These are phyloP conservation scores for Fusarium sp. DNA, from an alignment of 2,329 filamentous ascomycete species.

Conservation along the genomic window DNA sequence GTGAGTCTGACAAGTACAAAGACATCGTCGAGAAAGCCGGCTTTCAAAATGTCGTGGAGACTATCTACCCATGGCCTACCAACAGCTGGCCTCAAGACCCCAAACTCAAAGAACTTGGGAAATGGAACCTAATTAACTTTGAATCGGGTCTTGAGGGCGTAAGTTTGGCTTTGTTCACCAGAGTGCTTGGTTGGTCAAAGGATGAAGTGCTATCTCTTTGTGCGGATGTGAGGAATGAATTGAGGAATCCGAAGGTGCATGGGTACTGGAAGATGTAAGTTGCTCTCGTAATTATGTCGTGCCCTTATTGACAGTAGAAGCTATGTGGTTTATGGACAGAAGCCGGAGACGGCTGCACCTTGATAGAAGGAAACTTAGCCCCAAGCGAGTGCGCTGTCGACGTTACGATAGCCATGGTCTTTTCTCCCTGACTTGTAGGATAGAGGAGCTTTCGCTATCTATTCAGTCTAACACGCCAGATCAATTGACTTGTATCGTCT, in stretches of 20 bases:
- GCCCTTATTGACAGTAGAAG: not conserved
- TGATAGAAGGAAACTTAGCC: not conserved
- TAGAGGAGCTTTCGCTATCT: not conserved
- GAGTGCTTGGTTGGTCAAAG: constrained; percentile 21
- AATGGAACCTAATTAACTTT: constrained; percentile 28
- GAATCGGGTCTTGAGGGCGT: constrained; percentile 17
- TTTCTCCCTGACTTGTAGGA: not conserved
- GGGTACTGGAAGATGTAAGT: constrained; percentile 16
- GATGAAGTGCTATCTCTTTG: constrained; percentile 13
- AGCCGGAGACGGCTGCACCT: not conserved
- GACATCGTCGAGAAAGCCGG: constrained; percentile 4
- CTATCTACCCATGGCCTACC: constrained; percentile 27
- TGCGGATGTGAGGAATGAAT: constrained; percentile 7
- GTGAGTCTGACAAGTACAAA: constrained; percentile 11
- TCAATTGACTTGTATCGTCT: not conserved
- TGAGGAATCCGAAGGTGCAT: constrained; percentile 14
- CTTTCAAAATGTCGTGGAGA: constrained; percentile 23
- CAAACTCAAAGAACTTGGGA: constrained; percentile 31
- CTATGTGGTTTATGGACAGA: constrained; percentile 3
- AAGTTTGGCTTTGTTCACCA: constrained; percentile 22
- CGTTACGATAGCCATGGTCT: not conserved
- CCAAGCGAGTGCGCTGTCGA: not conserved
- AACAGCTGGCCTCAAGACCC: constrained; percentile 29
- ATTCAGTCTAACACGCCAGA: not conserved
- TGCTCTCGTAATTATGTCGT: rapidly evolving